Evolutionary conservation across 768 basidiomycete genomes (phyloP).

Genomic region (Leccinum imitatum): DNA sequence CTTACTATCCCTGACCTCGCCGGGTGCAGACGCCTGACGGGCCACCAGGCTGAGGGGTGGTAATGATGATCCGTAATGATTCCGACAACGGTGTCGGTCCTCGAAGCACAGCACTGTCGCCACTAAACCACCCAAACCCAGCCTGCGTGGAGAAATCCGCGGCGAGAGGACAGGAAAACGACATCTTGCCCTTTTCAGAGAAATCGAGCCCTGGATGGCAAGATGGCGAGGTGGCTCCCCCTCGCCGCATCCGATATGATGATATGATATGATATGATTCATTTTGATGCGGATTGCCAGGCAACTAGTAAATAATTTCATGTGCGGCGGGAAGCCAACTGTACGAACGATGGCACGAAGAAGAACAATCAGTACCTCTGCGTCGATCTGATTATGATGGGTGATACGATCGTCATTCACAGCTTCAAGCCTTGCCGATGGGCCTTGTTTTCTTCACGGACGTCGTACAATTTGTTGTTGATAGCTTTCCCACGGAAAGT

Average conservation of each 20-base stretch:
- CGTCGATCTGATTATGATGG: constrained; percentile 13
- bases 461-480: not conserved
- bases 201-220: constrained; percentile 4
- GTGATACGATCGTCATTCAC: constrained; percentile 10
- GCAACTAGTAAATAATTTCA: constrained; percentile 21
- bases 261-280: not conserved
- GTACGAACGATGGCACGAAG: not conserved
- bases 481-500: constrained; percentile 18
- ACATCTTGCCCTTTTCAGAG: constrained; percentile 6
- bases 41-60: not conserved
- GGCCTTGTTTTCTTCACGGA: not conserved
- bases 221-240: not conserved
- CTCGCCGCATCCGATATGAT: constrained; percentile 4
- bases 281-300: constrained; percentile 26
- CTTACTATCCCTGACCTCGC: not conserved
- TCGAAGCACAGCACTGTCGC: constrained; percentile 3
- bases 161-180: not conserved
- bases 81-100: not conserved
- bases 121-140: constrained; percentile 2
- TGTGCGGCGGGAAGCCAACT: constrained; percentile 4
- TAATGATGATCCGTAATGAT: too few relatives aligned
- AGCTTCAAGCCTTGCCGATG: constrained; percentile 9
- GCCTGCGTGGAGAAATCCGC: not conserved
- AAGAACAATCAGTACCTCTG: not conserved
- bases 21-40: not conserved